phyloP scores from a whole-genome alignment of 78 protist genomes.

The Cavenderia fasciculata region DNA sequence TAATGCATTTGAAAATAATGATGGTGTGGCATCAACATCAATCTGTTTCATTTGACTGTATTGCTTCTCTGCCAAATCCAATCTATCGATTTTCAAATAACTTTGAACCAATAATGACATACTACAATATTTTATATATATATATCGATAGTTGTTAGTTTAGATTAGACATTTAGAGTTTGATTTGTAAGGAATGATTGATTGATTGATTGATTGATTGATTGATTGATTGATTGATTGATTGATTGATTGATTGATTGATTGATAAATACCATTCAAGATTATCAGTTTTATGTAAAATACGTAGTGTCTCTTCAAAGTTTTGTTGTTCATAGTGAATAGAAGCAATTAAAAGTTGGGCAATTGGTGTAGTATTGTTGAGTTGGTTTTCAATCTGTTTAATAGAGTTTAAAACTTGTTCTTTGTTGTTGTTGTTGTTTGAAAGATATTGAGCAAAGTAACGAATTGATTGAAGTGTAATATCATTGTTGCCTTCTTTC shows the following conservation, averaged over 20 bases:
- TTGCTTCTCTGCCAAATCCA: slow-evolving; percentile 71
- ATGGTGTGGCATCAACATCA: slow-evolving; percentile 71
- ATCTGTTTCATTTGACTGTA: slow-evolving; percentile 43
- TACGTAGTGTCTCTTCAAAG: slow-evolving; percentile 54
- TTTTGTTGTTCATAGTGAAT: slow-evolving; percentile 28
- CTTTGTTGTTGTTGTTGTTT: not conserved
- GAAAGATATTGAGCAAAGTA: slow-evolving; percentile 3
- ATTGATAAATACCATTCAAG: slow-evolving; percentile 56
- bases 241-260: not conserved
- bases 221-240: not conserved
- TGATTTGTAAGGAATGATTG: no score
- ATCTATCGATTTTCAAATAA: slow-evolving; percentile 75
- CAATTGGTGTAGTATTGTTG: slow-evolving; percentile 11
- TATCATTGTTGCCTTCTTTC: not conserved
- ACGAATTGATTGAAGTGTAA: slow-evolving; percentile 4
- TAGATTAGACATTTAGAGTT: no score
- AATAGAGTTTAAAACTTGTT: not conserved
- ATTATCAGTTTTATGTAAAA: slow-evolving; percentile 32
- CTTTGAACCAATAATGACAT: slow-evolving; percentile 62
- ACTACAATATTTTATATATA: no score
- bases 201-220: slow-evolving; percentile 1
- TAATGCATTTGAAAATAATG: slow-evolving; percentile 56
- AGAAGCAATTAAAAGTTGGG: slow-evolving; percentile 55
- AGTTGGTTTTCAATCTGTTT: slow-evolving; percentile 44
- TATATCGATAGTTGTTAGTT: no score